Evolutionary conservation across 1,139 yeast species (phyloP), one percentile per base, ranked within the genome.

Genomic region (Yamadazyma pseudoaaseri): DNA sequence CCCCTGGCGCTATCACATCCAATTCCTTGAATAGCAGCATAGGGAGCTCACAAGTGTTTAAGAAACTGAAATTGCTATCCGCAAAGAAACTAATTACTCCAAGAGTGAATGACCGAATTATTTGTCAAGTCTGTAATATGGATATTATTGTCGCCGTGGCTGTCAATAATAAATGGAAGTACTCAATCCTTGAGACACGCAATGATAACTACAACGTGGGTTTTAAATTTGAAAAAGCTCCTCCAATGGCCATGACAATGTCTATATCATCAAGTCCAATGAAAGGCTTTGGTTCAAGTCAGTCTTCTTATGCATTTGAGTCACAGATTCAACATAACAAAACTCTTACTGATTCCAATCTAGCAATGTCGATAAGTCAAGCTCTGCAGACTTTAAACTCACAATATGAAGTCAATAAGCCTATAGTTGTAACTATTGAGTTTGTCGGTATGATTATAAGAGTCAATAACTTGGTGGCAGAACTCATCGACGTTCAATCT

Each of bases 401-500:
- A 6, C 9, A 18, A 8, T 30, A 36, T 17, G 39, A 39, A 25
- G 39, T 45, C 24, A 45, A 45, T 27, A 43, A 43, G 29, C 38
- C 47, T 3, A 28, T 40, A 7, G 31, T 45, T 20, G 48, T 42
- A 1, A 25, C 48, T 1, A 24, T 45, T 26, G 48, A 45, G 18
- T 82, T 81, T 59, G 82, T 82, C 27, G 89, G 90, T 20, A 78
- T 83, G 82, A 61, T 81, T 34, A 71, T 82, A 3, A 58, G 81
- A 27, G 82, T 84, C 0, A 62, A 65, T 31, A 73, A 74, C 17
- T 54, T 65, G 16, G 60, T 58, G 16, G 86, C 86, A 1, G 85
- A 81, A 44, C 58, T 86, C 36, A 71, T 86, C 31, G 96, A 86
- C 60, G 79, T 82, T 16, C 89, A 81, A 51, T 78, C 89, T 0